Conservation (phyloP, 2,329 filamentous ascomycete genomes). For the Pseudogymnoascus sp. region DNA sequence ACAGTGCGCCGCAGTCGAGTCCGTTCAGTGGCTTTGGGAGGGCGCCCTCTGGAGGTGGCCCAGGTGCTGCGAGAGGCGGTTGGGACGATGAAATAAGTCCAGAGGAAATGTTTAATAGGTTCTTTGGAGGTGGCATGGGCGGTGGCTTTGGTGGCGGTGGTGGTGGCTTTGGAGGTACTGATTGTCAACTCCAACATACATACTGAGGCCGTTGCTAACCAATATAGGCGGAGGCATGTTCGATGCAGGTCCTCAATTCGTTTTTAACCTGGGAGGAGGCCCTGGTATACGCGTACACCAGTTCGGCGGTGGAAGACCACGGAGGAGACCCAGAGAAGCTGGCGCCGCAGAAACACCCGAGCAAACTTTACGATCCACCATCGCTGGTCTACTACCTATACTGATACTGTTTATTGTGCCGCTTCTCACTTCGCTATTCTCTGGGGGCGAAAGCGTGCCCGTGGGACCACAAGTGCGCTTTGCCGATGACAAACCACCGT, state of each 20-base stretch:
- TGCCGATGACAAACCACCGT: slow-evolving; percentile 59
- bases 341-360: slow-evolving; percentile 43
- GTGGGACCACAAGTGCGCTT: slow-evolving; percentile 66
- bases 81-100: slow-evolving; percentile 91
- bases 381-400: slow-evolving; percentile 76
- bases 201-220: slow-evolving; percentile 15
- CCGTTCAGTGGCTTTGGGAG: slow-evolving; percentile 56
- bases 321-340: slow-evolving; percentile 62
- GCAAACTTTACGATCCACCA: slow-evolving; percentile 40
- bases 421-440: slow-evolving; percentile 71
- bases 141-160: slow-evolving; percentile 39
- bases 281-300: slow-evolving; percentile 91
- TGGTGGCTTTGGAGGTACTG: slow-evolving; percentile 55
- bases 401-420: slow-evolving; percentile 83
- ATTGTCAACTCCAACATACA: slow-evolving; percentile 36
- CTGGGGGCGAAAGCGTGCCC: slow-evolving; percentile 41
- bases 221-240: slow-evolving; percentile 46
- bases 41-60: slow-evolving; percentile 23
- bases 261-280: slow-evolving; percentile 90
- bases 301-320: slow-evolving; percentile 73
- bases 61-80: slow-evolving; percentile 40
- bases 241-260: slow-evolving; percentile 75
- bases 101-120: slow-evolving; percentile 93
- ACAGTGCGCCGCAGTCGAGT: slow-evolving; percentile 47
- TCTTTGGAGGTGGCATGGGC: slow-evolving; percentile 62